A percentile compares a stretch with the other conserved stretches of the same genome.
Conservation (phyloP, 2,329 filamentous ascomycete species). For the Hymenoscyphus fraxineus region DNA sequence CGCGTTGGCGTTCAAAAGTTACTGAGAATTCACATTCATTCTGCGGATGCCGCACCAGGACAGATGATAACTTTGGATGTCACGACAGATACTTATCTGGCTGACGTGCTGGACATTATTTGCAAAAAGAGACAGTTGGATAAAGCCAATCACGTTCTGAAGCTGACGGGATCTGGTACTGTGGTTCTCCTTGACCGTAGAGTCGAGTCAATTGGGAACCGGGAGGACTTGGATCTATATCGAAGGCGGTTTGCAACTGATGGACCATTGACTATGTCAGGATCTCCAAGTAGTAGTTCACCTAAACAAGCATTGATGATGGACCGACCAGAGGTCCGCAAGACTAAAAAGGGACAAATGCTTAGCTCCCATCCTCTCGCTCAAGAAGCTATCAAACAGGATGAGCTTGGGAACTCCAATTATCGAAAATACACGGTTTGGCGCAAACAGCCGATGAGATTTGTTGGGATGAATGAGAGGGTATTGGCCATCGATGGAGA, state of each 20-base stretch:
- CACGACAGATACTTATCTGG: constrained; percentile 78
- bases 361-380: constrained; percentile 64
- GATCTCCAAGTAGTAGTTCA: constrained; percentile 64
- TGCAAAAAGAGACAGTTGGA: constrained; percentile 76
- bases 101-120: constrained; percentile 74
- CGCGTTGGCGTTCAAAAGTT: constrained; percentile 62
- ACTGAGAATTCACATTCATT: constrained; percentile 67
- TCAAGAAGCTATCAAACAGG: constrained; percentile 57
- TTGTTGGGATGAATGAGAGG: constrained; percentile 71
- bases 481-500: constrained; percentile 79
- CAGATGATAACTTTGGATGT: constrained; percentile 71
- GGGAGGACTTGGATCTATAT: constrained; percentile 71
- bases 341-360: constrained; percentile 51
- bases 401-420: constrained; percentile 53
- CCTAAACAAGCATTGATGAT: constrained; percentile 57
- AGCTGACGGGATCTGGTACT: constrained; percentile 69
- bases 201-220: constrained; percentile 72
- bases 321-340: constrained; percentile 41
- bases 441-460: constrained; percentile 78
- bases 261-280: constrained; percentile 63
- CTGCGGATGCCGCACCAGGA: constrained; percentile 66
- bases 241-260: constrained; percentile 73
- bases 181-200: constrained; percentile 74
- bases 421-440: constrained; percentile 78
- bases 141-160: constrained; percentile 74